A percentile compares a stretch with the other conserved stretches of the same genome.
Evolutionary conservation across 768 basidiomycete species (phyloP).

Genomic region (Pulveroboletus sp.): DNA sequence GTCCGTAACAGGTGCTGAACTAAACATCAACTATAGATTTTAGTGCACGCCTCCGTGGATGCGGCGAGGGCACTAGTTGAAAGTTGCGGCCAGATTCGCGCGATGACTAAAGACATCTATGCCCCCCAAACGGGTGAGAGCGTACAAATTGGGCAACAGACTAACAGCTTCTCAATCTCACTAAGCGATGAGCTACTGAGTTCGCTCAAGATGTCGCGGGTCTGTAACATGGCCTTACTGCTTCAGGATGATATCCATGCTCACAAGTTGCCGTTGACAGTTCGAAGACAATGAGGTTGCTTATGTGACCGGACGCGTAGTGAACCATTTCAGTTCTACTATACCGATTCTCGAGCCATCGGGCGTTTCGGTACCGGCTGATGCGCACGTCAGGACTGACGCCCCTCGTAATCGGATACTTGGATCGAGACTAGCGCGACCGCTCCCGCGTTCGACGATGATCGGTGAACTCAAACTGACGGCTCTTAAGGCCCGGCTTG

Average conservation of each 20-base stretch:
- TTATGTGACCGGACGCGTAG: slow-evolving; percentile 84
- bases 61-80: slow-evolving; percentile 72
- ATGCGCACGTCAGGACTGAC: slow-evolving; percentile 21
- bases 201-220: slow-evolving; percentile 80
- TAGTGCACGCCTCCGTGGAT: slow-evolving; percentile 71
- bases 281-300: slow-evolving; percentile 98
- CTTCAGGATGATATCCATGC: not conserved
- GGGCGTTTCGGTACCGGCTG: slow-evolving; percentile 29
- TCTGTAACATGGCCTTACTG: slow-evolving; percentile 36
- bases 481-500: slow-evolving; percentile 75
- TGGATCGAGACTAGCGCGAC: slow-evolving; percentile 59
- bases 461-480: slow-evolving; percentile 96
- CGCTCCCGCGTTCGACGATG: slow-evolving; percentile 87
- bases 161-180: slow-evolving; percentile 89
- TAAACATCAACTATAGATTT: slow-evolving; percentile 49
- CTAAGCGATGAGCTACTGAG: slow-evolving; percentile 85
- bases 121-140: slow-evolving; percentile 72
- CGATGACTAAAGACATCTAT: slow-evolving; percentile 92
- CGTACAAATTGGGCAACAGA: slow-evolving; percentile 92
- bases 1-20: not conserved
- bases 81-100: slow-evolving; percentile 75
- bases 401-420: slow-evolving; percentile 40
- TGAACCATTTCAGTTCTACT: slow-evolving; percentile 78
- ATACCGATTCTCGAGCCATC: slow-evolving; percentile 84
- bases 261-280: slow-evolving; percentile 36